Base-by-base conservation (phyloP, 1,139 yeast species). In the Yamadazyma dushanensis region DNA sequence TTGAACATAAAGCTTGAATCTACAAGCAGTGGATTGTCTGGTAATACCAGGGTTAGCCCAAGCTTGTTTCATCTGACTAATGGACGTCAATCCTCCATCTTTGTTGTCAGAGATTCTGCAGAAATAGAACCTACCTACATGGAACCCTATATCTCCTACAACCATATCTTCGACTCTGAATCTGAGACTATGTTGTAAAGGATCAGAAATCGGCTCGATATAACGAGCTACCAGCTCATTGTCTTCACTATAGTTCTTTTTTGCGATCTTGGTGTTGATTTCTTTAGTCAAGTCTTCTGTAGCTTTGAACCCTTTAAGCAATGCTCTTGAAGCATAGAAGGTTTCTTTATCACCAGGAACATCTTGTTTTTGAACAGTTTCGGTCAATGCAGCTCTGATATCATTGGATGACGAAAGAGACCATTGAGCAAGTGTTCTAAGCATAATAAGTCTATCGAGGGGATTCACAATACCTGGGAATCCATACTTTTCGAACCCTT, bases 341-440 rank as follows among this genome's bases (percentile, higher is more conserved):
- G 78, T 70, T 29, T 70, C 76, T 38, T 66, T 69, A 29, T 67
- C 74, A 1, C 73, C 73, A 0, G 73, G 65, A 4, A 69, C 44
- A 40, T 72, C 77, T 40, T 69, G 76, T 15, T 53, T 47, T 29
- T 58, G 65, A 3, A 64, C 36, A 19, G 49, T 51, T 9, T 44
- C 51, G 8, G 53, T 41, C n/a, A 77, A 59, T 29, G 59, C 63
- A 4, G 55, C 45, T 44, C 66, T 76, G 4, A 78, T 58, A 3
- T 53, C 49, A 14, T 70, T 73, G 0, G 80, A 75, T 8, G 67
- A 53, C 0, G 70, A 48, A 3, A 71, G 46, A 22, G 73, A 59
- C 83, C 83, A 78, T 39, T 70, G 73, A 1, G 64, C 61, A 39
- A 78, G 53, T 1, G 70, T 55, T 29, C 77, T 62, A 16, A 78